Conservation (phyloP, 305 asterid species). For the Solanum hybrid region DNA sequence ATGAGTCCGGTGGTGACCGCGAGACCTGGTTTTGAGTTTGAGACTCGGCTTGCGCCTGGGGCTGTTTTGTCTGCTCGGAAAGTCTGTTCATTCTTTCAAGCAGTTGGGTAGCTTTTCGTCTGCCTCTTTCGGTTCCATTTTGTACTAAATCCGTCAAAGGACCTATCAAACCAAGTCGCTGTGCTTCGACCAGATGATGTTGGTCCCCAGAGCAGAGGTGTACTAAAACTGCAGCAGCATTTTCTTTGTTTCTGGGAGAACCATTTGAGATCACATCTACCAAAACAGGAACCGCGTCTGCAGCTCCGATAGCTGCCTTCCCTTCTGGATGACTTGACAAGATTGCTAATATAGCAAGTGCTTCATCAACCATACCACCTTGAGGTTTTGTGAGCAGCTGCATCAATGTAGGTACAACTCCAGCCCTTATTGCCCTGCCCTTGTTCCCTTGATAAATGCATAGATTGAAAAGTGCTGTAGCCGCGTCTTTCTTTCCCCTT, state of each 20-base stretch:
- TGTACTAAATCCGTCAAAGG: constrained; percentile 56
- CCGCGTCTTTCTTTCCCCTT: constrained; percentile 91
- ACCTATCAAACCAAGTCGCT: constrained; percentile 63
- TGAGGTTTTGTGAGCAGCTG: constrained; percentile 65
- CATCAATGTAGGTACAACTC: constrained; percentile 77
- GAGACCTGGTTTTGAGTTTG: constrained; percentile 32
- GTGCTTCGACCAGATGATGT: constrained; percentile 43
- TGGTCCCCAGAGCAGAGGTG: constrained; percentile 82
- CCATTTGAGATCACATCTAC: constrained; percentile 64
- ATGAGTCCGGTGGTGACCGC: constrained; percentile 22
- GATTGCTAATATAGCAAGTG: constrained; percentile 84
- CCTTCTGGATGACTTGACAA: constrained; percentile 83
- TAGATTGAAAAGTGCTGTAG: constrained; percentile 87
- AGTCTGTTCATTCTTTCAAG: constrained; percentile 75
- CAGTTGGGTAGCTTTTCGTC: constrained; percentile 68
- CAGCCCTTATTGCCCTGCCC: constrained; percentile 89
- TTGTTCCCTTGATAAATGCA: constrained; percentile 96
- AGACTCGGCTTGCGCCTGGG: constrained; percentile 19
- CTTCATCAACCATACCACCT: constrained; percentile 86
- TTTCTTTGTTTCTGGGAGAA: constrained; percentile 82
- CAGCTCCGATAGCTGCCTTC: constrained; percentile 66
- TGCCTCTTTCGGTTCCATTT: constrained; percentile 84
- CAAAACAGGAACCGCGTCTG: constrained; percentile 72
- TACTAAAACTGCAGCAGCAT: constrained; percentile 80
- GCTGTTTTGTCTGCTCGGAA: constrained; percentile 57